Base-by-base conservation (phyloP, 2,329 filamentous ascomycete genomes). In the Penicillium sumatraense region DNA sequence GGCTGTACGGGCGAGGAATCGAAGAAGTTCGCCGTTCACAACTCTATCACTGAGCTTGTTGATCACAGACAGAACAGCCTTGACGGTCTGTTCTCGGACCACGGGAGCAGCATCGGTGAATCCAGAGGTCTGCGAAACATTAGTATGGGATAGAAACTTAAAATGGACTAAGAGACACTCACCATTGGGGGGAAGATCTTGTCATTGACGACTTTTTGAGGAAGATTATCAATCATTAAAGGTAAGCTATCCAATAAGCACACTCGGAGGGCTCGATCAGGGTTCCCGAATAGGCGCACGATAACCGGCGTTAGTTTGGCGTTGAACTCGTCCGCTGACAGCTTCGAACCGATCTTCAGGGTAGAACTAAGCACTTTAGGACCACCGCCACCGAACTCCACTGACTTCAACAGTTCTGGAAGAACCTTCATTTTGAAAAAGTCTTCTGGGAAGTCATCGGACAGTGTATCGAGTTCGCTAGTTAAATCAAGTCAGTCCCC, bases 391-490 rank as follows among this genome's bases (percentile, higher is more conserved):
- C 95, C 95, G 72, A 97, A 99, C 68, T 99, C 95, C n/a, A 98
- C 92, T 0, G 93, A 96, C 71, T 98, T 99, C n/a, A 99, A 82
- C 26, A 99, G 80, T 70, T 99, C 95, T 0, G 95, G 95, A 8
- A 99, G 81, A 3, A 99, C 87, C 69, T 98, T 99, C 83, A 96
- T 90, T 71, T 96, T 96, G 81, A 98, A 96, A 73, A 96, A 99
- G 56, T 98, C 95, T 69, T 97, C 93, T 0, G 95, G 95, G 58
- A 98, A 97, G 72, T 99, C 93, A 63, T 97, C 91, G 0, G 91
- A 89, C 5, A 97, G 82, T 56, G 89, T 83, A 62, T 96, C 91
- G 5, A 99, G 83, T 67, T 96, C 91, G 62, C 80, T 83, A 59
- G 78, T 29, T 5, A 11, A 21, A 7, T 21, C 14, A 69, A 58